These are phyloP conservation scores for Geotrichum cucujoidarum DNA, from an alignment of 1,139 yeast genomes.

Conservation along the genomic window DNA sequence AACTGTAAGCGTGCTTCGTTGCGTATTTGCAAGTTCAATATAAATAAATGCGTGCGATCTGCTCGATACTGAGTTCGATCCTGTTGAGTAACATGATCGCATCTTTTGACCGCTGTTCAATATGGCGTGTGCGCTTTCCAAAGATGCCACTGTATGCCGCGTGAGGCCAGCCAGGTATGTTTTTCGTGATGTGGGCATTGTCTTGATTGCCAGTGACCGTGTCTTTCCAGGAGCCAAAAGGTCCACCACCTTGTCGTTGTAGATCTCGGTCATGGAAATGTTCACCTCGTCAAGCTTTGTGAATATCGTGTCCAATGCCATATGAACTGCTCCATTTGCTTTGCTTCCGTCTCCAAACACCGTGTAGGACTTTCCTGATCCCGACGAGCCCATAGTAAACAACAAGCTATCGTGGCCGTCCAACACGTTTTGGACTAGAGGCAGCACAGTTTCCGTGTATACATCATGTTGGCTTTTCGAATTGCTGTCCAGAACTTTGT, in stretches of 20 bases:
- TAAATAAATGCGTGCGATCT: conserved; percentile 42
- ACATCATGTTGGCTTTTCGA: conserved; percentile 34
- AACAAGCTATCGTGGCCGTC: conserved; percentile 41
- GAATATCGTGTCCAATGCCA: conserved; percentile 41
- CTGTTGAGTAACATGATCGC: conserved; percentile 36
- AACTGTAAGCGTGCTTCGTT: conserved; percentile 36
- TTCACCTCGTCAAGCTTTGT: conserved; percentile 41
- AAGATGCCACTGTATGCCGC: conserved; percentile 30
- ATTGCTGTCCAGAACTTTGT: conserved; percentile 34
- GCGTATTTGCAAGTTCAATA: conserved; percentile 31
- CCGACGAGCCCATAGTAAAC: conserved; percentile 49
- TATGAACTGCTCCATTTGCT: conserved; percentile 34
- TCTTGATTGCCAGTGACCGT: conserved; percentile 27
- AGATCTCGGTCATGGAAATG: conserved; percentile 37
- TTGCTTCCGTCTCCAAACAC: conserved; percentile 29
- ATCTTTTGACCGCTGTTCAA: conserved; percentile 30
- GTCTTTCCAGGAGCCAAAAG: conserved; percentile 19
- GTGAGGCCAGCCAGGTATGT: conserved; percentile 27
- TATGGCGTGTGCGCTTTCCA: conserved; percentile 30
- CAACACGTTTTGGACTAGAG: conserved; percentile 33
- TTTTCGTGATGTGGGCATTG: conserved; percentile 27
- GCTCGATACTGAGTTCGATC: conserved; percentile 34
- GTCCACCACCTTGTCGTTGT: conserved; percentile 34
- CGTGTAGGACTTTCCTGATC: conserved; percentile 44
- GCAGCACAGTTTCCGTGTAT: conserved; percentile 32